Base-by-base conservation (phyloP, 202 grass and related monocot species). In the Panicum hallii region DNA sequence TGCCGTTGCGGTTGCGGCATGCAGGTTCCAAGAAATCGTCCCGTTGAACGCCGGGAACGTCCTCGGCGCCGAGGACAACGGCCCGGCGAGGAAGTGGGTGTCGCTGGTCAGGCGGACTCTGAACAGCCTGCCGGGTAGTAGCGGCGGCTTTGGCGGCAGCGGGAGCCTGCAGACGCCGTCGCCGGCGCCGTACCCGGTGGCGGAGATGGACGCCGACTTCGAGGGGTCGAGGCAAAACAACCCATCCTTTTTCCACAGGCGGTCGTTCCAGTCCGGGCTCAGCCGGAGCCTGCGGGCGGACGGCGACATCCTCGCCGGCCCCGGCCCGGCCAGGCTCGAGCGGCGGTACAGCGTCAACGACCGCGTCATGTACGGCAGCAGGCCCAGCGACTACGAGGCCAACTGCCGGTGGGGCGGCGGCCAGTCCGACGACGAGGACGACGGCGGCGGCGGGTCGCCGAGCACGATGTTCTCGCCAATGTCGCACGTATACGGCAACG, bases 31-130 rank as follows among this genome's bases (percentile, higher is more conserved):
- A 67, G 94, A 97, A 58, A 97, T 97, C 66, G 94, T 97, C 1
- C 94, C 94, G 38, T 28, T 97, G 80, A 97, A 94, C 84, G 94
- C 94, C 4, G 94, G 94, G 61, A 97, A 97, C 60, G 94, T 97
- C 70, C 90, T 97, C 1, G 94, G 94, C 53, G 83, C 94, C 38
- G 94, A 97, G 89, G 94, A 97, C 80, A 97, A 97, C 81, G 94
- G 92, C 9, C 94, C 94, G 17, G 94, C 92, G 14, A 89, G 85
- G 79, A 94, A 97, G 86, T 97, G 94, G 94, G 92, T 97, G 46
- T 85, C 94, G 15, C 85, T 94, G 62, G 85, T 97, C 3, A 64
- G 92, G 60, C 88, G 78, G 66, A 97, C 94, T 36, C 92, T 94
- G 50, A 97, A 97, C 88, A 97, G 86, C 88, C 86, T 94, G 54